Evolutionary conservation across 331 rosid species (phyloP).

Genomic region (Quercus lobata): DNA sequence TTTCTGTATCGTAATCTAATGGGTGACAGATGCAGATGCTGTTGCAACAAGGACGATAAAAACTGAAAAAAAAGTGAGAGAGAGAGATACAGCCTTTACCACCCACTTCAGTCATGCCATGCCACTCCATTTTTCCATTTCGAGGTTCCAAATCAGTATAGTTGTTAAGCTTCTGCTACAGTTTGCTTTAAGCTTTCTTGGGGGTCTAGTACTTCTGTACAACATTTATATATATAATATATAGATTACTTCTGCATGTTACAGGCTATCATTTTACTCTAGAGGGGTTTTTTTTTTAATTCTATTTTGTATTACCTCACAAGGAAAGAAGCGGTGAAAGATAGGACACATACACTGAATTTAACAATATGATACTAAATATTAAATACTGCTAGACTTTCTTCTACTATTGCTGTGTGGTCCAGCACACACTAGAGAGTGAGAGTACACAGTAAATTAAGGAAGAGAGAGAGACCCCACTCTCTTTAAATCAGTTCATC

Average conservation of each 20-base stretch:
- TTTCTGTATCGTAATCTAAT: neutral
- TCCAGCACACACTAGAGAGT: conserved; percentile 38
- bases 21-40: neutral
- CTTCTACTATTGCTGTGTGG: conserved; percentile 38
- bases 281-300: neutral
- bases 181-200: neutral
- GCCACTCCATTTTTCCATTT: neutral
- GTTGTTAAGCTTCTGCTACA: neutral
- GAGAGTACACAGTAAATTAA: conserved; percentile 20
- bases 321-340: neutral
- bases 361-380: conserved; percentile 7
- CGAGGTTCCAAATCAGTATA: neutral
- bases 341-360: neutral
- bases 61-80: neutral
- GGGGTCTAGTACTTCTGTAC: neutral
- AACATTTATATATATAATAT: neutral
- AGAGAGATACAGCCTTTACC: conserved; percentile 23
- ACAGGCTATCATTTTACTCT: neutral
- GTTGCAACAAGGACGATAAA: neutral
- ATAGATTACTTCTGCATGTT: neutral
- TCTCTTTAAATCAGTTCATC: conserved; percentile 39
- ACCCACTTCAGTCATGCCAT: conserved; percentile 5
- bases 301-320: neutral
- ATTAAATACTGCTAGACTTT: conserved; percentile 24
- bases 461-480: conserved; percentile 32